Conservation (phyloP, 176 grass and related monocot species). For the Eremochloa ophiuroides region DNA sequence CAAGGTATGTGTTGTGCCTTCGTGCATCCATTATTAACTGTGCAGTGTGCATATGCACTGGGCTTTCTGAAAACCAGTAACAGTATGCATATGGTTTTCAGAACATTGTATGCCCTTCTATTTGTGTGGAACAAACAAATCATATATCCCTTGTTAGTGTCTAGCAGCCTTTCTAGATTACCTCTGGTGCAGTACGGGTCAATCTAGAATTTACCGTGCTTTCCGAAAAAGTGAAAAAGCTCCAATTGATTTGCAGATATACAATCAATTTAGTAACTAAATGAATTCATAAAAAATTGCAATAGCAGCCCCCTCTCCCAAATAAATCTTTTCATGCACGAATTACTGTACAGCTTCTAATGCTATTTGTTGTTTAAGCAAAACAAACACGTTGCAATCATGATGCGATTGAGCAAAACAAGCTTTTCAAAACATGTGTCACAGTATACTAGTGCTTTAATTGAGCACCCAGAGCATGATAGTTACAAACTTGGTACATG, state of each 20-base stretch:
- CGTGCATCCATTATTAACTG: too few species aligned
- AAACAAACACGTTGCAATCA: background rate
- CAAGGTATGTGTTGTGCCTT: too few species aligned
- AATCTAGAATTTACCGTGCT: background rate
- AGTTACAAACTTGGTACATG: background rate
- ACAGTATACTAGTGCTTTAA: background rate
- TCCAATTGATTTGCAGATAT: background rate
- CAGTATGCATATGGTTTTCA: too few species aligned
- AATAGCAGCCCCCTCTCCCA: too few species aligned
- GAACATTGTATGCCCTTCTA: too few species aligned
- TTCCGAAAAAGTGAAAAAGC: background rate
- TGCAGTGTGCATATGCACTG: too few species aligned
- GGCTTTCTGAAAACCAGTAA: too few species aligned
- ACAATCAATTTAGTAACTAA: too few species aligned
- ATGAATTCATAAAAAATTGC: too few species aligned
- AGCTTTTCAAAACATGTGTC: background rate
- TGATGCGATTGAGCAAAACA: background rate
- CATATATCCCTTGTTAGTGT: too few species aligned
- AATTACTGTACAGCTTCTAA: background rate
- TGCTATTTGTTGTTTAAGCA: background rate
- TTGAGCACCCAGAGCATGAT: background rate
- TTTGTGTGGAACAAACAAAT: too few species aligned
- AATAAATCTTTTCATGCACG: background rate
- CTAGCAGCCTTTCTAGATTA: background rate
- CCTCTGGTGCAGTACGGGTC: background rate